These are phyloP conservation scores for Tagetes erecta DNA, from an alignment of 129 eudicot genomes.

Conservation along the genomic window DNA sequence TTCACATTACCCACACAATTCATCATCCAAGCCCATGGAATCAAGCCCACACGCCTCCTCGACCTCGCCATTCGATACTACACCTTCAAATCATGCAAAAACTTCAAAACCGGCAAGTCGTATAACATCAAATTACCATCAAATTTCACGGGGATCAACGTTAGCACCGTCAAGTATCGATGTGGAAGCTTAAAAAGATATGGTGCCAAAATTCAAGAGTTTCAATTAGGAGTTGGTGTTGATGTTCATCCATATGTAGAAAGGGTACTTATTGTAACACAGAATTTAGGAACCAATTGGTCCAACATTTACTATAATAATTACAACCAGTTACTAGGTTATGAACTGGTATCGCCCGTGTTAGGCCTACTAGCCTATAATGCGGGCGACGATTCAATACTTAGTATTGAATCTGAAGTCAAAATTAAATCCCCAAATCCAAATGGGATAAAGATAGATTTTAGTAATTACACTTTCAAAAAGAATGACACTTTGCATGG, in stretches of 20 bases:
- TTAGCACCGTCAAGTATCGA: constrained; percentile 55
- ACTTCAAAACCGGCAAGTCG: constrained; percentile 59
- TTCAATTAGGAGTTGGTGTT: constrained; percentile 53
- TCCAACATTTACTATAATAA: constrained; percentile 66
- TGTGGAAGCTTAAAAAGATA: constrained; percentile 84
- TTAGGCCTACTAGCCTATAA: constrained; percentile 80
- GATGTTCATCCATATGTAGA: constrained; percentile 63
- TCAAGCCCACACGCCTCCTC: constrained; percentile 71
- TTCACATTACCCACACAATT: constrained; percentile 36
- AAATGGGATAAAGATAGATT: constrained; percentile 69
- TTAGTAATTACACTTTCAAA: constrained; percentile 39
- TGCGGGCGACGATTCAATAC: constrained; percentile 46
- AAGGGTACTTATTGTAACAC: constrained; percentile 67
- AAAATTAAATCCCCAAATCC: constrained; percentile 38
- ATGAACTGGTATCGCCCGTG: constrained; percentile 76
- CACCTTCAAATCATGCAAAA: constrained; percentile 60
- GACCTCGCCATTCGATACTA: constrained; percentile 77
- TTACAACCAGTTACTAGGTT: constrained; percentile 55
- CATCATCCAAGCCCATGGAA: constrained; percentile 44
- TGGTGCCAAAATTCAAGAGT: constrained; percentile 73
- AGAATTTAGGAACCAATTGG: constrained; percentile 79
- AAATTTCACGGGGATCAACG: constrained; percentile 75
- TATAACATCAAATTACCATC: constrained; percentile 59
- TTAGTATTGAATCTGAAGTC: constrained; percentile 55
- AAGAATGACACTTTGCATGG: constrained; percentile 39